Conservation (phyloP, 768 basidiomycete genomes). For the Suillus variegatus region DNA sequence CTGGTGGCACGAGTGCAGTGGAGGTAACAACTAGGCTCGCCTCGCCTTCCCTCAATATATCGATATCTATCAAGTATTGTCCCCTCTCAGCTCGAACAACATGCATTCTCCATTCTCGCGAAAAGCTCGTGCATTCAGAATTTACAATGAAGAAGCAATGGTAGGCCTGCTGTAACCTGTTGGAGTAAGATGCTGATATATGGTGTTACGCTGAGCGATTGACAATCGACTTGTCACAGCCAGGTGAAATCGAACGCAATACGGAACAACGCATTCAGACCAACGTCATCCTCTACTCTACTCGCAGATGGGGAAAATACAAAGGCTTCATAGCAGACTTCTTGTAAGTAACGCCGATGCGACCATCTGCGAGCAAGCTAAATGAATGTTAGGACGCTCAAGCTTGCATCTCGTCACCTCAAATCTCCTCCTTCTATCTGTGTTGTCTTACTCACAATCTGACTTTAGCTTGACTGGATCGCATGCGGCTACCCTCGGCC, state of each 20-base stretch:
- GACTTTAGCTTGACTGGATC: constrained; percentile 30
- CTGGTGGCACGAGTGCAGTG: constrained; percentile 39
- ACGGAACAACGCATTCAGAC: constrained; percentile 60
- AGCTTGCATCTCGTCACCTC: constrained; percentile 33
- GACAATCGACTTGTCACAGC: constrained; percentile 34
- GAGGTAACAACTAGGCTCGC: constrained; percentile 30
- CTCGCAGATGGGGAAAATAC: constrained; percentile 44
- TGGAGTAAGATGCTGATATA: constrained; percentile 35
- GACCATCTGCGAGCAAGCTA: not conserved
- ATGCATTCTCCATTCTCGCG: too few species aligned
- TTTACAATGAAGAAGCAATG: too few species aligned
- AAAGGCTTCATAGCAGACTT: constrained; percentile 55
- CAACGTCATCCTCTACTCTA: constrained; percentile 50
- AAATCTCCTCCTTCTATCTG: constrained; percentile 25
- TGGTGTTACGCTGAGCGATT: constrained; percentile 40
- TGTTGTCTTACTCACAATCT: constrained; percentile 30
- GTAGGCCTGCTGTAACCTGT: constrained; percentile 8
- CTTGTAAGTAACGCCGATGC: constrained; percentile 38
- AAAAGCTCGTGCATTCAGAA: too few species aligned
- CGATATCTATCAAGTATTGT: too few species aligned
- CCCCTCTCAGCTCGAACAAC: too few species aligned
- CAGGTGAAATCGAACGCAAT: constrained; percentile 42
- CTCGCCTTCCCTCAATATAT: constrained; percentile 7
- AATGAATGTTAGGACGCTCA: not conserved
- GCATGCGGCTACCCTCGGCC: constrained; percentile 29